Conservation (phyloP, 345 rosid species). For the Lepidium africanum region DNA sequence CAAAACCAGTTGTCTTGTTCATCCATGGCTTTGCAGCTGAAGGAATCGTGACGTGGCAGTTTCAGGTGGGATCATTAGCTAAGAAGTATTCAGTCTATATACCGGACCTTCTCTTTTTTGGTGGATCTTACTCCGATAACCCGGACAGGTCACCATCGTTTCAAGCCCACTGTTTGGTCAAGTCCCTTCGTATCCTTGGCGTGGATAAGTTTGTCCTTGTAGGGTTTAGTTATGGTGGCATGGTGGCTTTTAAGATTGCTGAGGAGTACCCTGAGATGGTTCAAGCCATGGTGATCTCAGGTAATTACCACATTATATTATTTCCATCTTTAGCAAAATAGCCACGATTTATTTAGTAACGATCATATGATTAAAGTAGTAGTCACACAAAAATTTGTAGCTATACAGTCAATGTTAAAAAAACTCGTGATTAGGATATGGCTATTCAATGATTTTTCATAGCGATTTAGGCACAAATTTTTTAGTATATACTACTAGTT, state of each 20-base stretch:
- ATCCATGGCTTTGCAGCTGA: conserved; percentile 88
- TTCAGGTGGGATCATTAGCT: conserved; percentile 69
- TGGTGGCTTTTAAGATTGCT: conserved; percentile 79
- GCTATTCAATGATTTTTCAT: no score
- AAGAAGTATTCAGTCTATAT: conserved; percentile 77
- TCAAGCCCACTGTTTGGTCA: conserved; percentile 68
- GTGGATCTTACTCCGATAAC: conserved; percentile 55
- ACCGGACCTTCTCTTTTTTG: conserved; percentile 90
- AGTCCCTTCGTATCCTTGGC: conserved; percentile 56
- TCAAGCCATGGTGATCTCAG: conserved; percentile 64
- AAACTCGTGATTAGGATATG: no score
- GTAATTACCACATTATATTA: neutral
- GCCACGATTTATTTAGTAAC: no score
- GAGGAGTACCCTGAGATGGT: conserved; percentile 67
- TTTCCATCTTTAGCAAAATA: neutral
- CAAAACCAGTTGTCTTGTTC: conserved; percentile 61
- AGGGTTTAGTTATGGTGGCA: conserved; percentile 94
- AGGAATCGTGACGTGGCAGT: conserved; percentile 90
- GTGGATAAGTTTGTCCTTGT: conserved; percentile 58
- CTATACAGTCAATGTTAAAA: no score
- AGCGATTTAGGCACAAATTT: no score
- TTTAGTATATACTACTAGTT: no score
- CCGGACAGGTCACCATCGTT: conserved; percentile 64
- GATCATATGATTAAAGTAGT: no score
- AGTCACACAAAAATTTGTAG: no score